Evolutionary conservation across 2,329 filamentous ascomycete genomes (phyloP).

Genomic region (Emmonsiellopsis sp.): DNA sequence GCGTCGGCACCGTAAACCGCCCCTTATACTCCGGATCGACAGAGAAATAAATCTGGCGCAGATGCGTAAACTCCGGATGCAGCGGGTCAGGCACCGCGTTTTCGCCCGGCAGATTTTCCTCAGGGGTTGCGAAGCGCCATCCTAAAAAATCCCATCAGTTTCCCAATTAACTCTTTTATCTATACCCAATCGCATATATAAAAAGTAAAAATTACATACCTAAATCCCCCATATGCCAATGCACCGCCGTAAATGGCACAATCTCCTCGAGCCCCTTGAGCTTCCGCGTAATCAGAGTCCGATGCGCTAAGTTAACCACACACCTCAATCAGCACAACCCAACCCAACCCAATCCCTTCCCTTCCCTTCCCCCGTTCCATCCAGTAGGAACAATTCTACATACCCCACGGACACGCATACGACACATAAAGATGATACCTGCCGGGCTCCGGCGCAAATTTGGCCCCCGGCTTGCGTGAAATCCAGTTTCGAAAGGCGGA

Average conservation of each 20-base stretch:
- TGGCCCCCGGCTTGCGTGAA: slow-evolving; percentile 59
- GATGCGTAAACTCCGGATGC: slow-evolving; percentile 59
- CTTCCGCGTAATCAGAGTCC: slow-evolving; percentile 76
- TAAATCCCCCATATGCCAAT: slow-evolving; percentile 74
- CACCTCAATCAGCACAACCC: slow-evolving; percentile 2
- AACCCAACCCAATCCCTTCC: background rate
- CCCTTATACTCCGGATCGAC: slow-evolving; percentile 63
- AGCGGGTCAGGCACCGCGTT: slow-evolving; percentile 47
- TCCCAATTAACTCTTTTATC: background rate
- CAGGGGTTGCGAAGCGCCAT: slow-evolving; percentile 70
- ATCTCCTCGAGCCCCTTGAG: slow-evolving; percentile 88
- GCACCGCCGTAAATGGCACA: slow-evolving; percentile 70
- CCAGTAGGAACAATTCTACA: slow-evolving; percentile 11
- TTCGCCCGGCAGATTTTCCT: slow-evolving; percentile 51
- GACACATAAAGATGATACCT: slow-evolving; percentile 93
- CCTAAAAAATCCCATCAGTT: slow-evolving; percentile 36
- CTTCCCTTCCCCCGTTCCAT: no score
- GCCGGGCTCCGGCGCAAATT: slow-evolving; percentile 76
- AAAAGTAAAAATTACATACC: slow-evolving; percentile 34
- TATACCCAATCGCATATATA: background rate
- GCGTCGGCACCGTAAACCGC: slow-evolving; percentile 77
- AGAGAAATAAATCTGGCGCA: slow-evolving; percentile 73
- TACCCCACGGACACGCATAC: slow-evolving; percentile 86
- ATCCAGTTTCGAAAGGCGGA: slow-evolving; percentile 77
- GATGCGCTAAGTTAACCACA: slow-evolving; percentile 51